These are phyloP conservation scores for Vicia faba DNA, from an alignment of 306 rosid species.

Conservation along the genomic window DNA sequence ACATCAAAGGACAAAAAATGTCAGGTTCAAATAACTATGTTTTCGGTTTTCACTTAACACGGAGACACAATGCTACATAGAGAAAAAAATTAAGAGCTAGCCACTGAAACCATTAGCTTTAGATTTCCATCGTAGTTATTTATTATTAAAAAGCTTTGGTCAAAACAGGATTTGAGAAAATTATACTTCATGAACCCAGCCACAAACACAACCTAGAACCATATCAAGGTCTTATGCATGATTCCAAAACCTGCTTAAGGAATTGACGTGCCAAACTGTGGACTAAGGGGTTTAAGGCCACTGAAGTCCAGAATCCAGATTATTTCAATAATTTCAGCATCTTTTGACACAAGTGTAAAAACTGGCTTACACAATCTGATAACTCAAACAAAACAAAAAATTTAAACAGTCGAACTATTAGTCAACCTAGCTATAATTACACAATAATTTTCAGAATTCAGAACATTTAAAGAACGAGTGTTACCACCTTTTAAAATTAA, in stretches of 20 bases:
- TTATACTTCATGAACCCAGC: constrained; percentile 7
- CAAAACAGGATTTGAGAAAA: constrained; percentile 16
- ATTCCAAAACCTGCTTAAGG: neutral
- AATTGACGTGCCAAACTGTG: too few relatives aligned
- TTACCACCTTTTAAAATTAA: too few relatives aligned
- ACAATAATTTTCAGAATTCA: constrained; percentile 30
- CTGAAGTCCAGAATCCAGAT: constrained; percentile 10
- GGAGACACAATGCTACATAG: constrained; percentile 16
- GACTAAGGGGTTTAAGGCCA: neutral
- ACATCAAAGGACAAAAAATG: constrained; percentile 17
- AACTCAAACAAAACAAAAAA: constrained; percentile 8
- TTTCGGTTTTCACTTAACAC: neutral
- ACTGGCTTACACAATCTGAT: constrained; percentile 4
- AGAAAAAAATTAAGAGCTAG: constrained; percentile 14
- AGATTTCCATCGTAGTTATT: neutral
- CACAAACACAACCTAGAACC: neutral
- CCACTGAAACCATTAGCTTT: constrained; percentile 16
- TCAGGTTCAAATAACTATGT: constrained; percentile 27
- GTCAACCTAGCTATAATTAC: neutral
- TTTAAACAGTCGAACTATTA: neutral
- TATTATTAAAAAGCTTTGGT: constrained; percentile 25
- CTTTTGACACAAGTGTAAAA: constrained; percentile 9
- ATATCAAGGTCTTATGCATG: neutral
- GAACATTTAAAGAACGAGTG: constrained; percentile 4
- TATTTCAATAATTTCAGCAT: constrained; percentile 13